These are phyloP conservation scores for Dendrocalamus sinicus DNA, from an alignment of 176 grass and related monocot genomes.

Conservation along the genomic window DNA sequence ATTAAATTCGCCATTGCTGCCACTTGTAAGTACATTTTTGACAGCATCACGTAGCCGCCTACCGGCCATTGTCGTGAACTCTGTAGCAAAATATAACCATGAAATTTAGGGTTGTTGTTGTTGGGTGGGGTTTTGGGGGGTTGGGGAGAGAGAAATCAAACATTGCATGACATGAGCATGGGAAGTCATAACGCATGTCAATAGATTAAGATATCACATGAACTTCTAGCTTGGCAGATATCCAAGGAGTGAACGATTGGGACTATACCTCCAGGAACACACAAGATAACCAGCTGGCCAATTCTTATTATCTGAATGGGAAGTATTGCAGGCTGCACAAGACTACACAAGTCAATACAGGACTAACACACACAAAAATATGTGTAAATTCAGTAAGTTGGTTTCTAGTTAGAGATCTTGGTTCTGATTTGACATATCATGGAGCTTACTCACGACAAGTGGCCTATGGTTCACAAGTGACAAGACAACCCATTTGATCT, in stretches of 20 bases:
- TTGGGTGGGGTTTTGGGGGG: no score
- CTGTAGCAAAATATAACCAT: constrained; percentile 46
- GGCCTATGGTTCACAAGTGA: not conserved
- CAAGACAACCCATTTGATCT: not conserved
- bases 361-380: constrained; percentile 3
- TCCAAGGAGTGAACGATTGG: constrained; percentile 27
- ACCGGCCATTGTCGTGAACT: constrained; percentile 97
- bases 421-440: constrained; percentile 15
- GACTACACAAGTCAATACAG: constrained; percentile 39
- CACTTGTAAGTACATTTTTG: constrained; percentile 62
- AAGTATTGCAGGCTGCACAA: constrained; percentile 85
- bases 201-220: constrained; percentile 32
- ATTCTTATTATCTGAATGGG: constrained; percentile 93
- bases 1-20: constrained; percentile 64
- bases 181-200: constrained; percentile 6
- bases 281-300: constrained; percentile 86
- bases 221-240: constrained; percentile 19
- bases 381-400: constrained; percentile 26
- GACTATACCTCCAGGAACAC: constrained; percentile 92
- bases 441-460: not conserved
- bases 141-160: not conserved
- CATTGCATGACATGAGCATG: constrained; percentile 45
- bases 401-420: not conserved
- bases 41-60: constrained; percentile 87
- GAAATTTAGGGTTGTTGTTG: not conserved